phyloP scores from a whole-genome alignment of 2,329 filamentous ascomycete genomes.

The Graphiopsis chlorocephala region DNA sequence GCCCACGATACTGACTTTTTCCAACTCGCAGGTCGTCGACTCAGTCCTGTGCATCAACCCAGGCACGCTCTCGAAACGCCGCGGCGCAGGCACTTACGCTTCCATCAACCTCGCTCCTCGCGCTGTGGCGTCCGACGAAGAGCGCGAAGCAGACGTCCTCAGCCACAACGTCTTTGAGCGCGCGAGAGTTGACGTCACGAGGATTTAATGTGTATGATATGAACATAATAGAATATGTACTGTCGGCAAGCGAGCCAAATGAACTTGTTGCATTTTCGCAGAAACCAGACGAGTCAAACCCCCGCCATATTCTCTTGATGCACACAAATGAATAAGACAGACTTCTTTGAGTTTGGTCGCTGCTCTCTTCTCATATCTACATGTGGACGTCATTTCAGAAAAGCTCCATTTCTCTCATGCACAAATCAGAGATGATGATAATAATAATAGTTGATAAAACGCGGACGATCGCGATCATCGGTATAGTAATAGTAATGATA shows the following conservation, averaged over 20 bases:
- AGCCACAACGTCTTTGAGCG: conserved; percentile 77
- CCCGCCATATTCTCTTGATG: too few species aligned
- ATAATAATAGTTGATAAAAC: too few species aligned
- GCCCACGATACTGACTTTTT: background rate
- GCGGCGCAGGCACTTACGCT: conserved; percentile 80
- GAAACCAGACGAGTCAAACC: too few species aligned
- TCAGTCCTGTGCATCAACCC: conserved; percentile 89
- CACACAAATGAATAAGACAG: too few species aligned
- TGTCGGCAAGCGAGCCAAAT: too few species aligned
- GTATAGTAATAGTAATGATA: background rate
- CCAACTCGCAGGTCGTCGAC: conserved; percentile 69
- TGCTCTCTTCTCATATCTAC: too few species aligned
- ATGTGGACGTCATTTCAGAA: too few species aligned
- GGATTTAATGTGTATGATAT: conserved; percentile 55
- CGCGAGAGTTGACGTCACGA: conserved; percentile 80
- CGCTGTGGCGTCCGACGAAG: conserved; percentile 53
- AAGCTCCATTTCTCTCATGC: too few species aligned
- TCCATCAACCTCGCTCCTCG: conserved; percentile 72
- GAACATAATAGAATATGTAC: background rate
- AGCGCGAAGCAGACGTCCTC: conserved; percentile 57
- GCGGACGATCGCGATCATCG: too few species aligned
- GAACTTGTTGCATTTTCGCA: too few species aligned
- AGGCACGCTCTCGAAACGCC: conserved; percentile 78
- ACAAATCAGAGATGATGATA: too few species aligned
- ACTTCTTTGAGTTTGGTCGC: too few species aligned